These are phyloP conservation scores for Trametes hirsuta DNA, from an alignment of 1,284 basidiomycete genomes.

Conservation along the genomic window DNA sequence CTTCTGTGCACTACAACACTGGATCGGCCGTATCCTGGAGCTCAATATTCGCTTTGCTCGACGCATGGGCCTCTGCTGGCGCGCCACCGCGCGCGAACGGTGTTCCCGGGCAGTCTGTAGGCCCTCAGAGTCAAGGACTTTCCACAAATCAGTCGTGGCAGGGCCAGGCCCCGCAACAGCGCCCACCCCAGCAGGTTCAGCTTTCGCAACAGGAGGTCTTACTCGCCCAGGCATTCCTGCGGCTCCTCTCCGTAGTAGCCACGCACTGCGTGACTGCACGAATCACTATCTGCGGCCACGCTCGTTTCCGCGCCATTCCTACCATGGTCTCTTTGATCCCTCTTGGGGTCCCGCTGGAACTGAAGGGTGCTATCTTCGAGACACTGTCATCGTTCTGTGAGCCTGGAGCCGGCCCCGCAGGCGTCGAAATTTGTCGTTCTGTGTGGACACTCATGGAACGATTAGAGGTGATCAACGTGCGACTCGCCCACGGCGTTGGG, in stretches of 20 bases:
- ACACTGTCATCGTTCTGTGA: conserved; percentile 86
- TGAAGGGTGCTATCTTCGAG: conserved; percentile 88
- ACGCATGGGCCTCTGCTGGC: conserved; percentile 49
- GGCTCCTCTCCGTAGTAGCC: conserved; percentile 81
- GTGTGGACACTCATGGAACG: conserved; percentile 87
- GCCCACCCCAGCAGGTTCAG: conserved; percentile 43
- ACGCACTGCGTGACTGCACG: conserved; percentile 80
- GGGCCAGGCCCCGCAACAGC: conserved; percentile 39
- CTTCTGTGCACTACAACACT: conserved; percentile 33
- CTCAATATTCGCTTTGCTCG: conserved; percentile 55
- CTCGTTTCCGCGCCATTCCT: conserved; percentile 78
- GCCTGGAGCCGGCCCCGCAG: conserved; percentile 71
- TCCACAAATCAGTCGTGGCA: conserved; percentile 37
- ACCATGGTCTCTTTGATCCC: conserved; percentile 81
- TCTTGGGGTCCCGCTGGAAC: conserved; percentile 83
- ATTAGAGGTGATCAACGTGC: conserved; percentile 82
- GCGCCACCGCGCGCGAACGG: conserved; percentile 32
- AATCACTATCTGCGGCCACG: conserved; percentile 78
- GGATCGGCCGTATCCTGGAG: conserved; percentile 49
- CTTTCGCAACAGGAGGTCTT: conserved; percentile 76
- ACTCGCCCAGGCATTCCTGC: conserved; percentile 81
- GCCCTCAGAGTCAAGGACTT: conserved; percentile 33
- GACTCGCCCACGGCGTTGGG: conserved; percentile 44
- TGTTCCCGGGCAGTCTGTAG: conserved; percentile 26
- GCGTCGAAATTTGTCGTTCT: conserved; percentile 79